Base-by-base conservation (phyloP, 2,329 filamentous ascomycete species). In the Apiospora phragmitis region DNA sequence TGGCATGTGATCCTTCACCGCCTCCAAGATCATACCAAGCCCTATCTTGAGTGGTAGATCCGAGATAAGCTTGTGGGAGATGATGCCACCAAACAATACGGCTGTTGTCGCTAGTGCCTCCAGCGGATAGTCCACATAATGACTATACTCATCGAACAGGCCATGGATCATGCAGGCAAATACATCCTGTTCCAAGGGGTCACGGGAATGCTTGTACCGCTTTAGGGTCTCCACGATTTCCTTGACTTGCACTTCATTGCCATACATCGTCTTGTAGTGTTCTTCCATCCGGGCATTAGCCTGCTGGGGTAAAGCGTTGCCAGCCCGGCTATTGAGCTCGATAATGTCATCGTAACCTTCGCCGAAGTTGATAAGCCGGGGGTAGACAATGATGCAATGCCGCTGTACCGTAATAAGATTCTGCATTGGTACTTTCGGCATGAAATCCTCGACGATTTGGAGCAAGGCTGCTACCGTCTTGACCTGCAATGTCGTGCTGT, bases 161-260 rank as follows among this genome's bases (percentile, higher is more conserved):
- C 96, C 96, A 77, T 98, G 95, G 45, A 99, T 97, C 94, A 99
- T 99, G 83, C 95, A 98, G 18, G 95, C 93, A 79, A 99, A 99
- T 8, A 98, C 89, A 79, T 99, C 96, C 80, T 98, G 96, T 72
- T 98, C 94, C 21, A 92, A 85, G 1, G 94, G 88, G 72, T 96
- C 93, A 66, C 90, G 90, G 0, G 97, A 98, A 70, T 91, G 91
- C 80, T 99, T 98, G 83, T 97, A 97, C 70, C 89, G 88, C 73
- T 94, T 91, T 77, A 99, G 89, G 49, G 94, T 89, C 72, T 93
- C 91, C 68, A 99, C 92, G 74, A 99, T 93, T 69, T 94, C 90
- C 70, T 94, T 90, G 24, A 98, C 93, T 73, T 95, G 92, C 26
- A 95, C 90, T 75, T 98, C 94, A 74, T 94, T 92, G 74, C 94